Conservation (phyloP, 805 yeast species). For the Starmerella etchellsii region DNA sequence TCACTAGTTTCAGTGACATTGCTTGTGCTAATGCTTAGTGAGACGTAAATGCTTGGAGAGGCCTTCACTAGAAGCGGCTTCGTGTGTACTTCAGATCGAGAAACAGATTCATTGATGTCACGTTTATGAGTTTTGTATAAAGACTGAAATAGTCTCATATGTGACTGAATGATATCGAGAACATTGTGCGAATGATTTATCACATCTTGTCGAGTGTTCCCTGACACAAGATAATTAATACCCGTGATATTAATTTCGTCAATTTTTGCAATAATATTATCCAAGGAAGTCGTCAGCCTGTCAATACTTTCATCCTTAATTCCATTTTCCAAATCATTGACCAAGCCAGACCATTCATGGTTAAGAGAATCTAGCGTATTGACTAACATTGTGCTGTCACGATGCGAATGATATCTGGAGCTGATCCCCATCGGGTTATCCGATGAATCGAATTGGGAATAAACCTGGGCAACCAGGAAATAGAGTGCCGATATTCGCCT, state of each 20-base stretch:
- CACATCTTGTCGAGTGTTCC: background rate
- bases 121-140: too few relatives aligned
- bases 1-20: too few relatives aligned
- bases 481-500: too few relatives aligned
- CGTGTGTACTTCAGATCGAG: too few relatives aligned
- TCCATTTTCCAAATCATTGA: background rate
- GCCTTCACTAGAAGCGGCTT: too few relatives aligned
- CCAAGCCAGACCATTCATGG: background rate
- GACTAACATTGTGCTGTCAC: background rate
- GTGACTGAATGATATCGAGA: background rate
- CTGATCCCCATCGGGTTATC: too few relatives aligned
- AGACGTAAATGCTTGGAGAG: too few relatives aligned
- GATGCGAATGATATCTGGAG: too few relatives aligned
- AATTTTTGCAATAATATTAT: background rate
- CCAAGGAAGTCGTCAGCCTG: background rate
- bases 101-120: too few relatives aligned
- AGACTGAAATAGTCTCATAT: background rate
- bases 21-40: too few relatives aligned
- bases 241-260: background rate
- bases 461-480: too few relatives aligned
- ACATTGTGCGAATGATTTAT: background rate
- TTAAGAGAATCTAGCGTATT: background rate
- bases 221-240: background rate
- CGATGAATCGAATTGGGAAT: too few relatives aligned
- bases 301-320: background rate